phyloP scores from a whole-genome alignment of 371 early-diverging fungal genomes.

The Amoeboaphelidium protococcarum region DNA sequence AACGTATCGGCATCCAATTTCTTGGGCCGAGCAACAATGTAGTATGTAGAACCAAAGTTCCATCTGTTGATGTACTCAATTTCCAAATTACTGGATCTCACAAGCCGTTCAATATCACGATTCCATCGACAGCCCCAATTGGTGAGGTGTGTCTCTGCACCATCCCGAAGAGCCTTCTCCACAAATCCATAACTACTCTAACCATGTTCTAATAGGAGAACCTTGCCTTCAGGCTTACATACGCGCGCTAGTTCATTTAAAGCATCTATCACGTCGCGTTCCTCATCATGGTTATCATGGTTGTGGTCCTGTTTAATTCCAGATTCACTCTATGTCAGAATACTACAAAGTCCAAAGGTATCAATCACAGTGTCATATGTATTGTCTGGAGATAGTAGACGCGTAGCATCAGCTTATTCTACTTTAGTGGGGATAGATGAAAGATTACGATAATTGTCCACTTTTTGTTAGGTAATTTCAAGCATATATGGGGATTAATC shows the following conservation, averaged over 20 bases:
- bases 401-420: conserved; percentile 13
- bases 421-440: conserved; percentile 6
- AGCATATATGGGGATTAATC: not conserved
- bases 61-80: conserved; percentile 27
- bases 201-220: conserved; percentile 54
- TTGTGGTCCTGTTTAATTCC: too few species aligned
- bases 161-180: conserved; percentile 34
- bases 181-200: conserved; percentile 29
- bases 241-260: conserved; percentile 32
- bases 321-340: too few species aligned
- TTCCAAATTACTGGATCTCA: conserved; percentile 29
- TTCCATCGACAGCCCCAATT: conserved; percentile 76
- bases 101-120: conserved; percentile 35
- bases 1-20: too few species aligned
- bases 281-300: too few species aligned
- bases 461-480: not conserved
- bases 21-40: conserved; percentile 24
- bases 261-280: conserved; percentile 31
- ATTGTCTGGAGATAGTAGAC: conserved; percentile 12
- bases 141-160: conserved; percentile 34
- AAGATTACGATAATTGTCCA: not conserved
- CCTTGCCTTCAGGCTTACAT: conserved; percentile 20
- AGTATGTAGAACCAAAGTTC: conserved; percentile 56
- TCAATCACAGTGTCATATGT: conserved; percentile 44
- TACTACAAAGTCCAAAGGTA: conserved; percentile 59